A percentile compares a stretch with the other conserved stretches of the same genome.
Evolutionary conservation across 2,329 filamentous ascomycete species (phyloP).

Genomic region (Elsinoe ampelina): DNA sequence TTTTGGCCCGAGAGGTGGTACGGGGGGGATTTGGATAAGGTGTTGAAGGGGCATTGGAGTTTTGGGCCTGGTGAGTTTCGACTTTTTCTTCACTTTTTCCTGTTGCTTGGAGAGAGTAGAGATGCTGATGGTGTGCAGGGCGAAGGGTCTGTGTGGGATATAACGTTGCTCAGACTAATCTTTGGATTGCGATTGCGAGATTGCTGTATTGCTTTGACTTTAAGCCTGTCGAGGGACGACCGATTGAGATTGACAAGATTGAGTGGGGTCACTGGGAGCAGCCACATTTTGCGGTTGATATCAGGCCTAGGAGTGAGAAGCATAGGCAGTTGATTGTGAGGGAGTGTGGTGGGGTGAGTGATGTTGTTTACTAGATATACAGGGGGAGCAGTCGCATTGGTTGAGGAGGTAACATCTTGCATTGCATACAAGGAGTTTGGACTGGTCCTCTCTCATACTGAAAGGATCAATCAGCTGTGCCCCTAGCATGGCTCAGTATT

Average conservation of each 20-base stretch:
- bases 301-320: constrained; percentile 10
- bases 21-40: constrained; percentile 7
- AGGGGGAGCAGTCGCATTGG: no score
- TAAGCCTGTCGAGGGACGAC: not conserved
- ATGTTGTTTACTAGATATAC: not conserved
- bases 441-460: no score
- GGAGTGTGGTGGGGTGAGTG: not conserved
- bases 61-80: constrained; percentile 7
- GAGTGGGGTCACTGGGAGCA: constrained; percentile 5
- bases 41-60: constrained; percentile 12
- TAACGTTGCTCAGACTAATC: constrained; percentile 10
- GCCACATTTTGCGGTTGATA: constrained; percentile 1
- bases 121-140: not conserved
- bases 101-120: not conserved
- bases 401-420: not conserved
- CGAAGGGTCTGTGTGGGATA: constrained; percentile 10
- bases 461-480: no score
- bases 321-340: constrained; percentile 7
- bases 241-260: constrained; percentile 11
- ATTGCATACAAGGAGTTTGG: not conserved
- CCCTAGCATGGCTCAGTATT: no score
- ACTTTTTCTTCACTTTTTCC: no score
- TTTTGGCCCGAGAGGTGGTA: constrained; percentile 6
- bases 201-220: constrained; percentile 13
- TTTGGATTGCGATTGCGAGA: constrained; percentile 10